phyloP scores from a whole-genome alignment of 2,329 filamentous ascomycete genomes.

The Acephala macrosclerotiorum region DNA sequence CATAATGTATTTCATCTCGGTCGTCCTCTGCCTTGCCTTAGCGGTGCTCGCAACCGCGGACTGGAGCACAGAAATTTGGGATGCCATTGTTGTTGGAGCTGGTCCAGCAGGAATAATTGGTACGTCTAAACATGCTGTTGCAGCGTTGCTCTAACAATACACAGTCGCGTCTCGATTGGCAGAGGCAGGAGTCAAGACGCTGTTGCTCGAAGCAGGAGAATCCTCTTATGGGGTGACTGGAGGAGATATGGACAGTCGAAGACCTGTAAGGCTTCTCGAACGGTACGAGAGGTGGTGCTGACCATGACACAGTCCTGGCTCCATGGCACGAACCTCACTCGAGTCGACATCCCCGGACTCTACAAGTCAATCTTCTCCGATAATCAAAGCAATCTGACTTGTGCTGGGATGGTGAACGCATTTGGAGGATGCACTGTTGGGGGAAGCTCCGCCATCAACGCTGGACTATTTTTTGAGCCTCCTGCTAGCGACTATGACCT shows the following conservation, averaged over 20 bases:
- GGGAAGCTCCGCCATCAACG: conserved; percentile 61
- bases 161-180: conserved; percentile 46
- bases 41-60: conserved; percentile 15
- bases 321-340: conserved; percentile 53
- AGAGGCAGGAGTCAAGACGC: conserved; percentile 58
- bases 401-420: conserved; percentile 50
- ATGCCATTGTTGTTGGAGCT: conserved; percentile 55
- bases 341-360: conserved; percentile 61
- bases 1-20: conserved; percentile 10
- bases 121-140: conserved; percentile 14
- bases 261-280: conserved; percentile 42
- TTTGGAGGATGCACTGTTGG: conserved; percentile 60
- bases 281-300: neutral
- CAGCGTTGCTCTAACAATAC: neutral
- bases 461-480: conserved; percentile 60
- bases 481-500: conserved; percentile 59
- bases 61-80: conserved; percentile 35
- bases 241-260: conserved; percentile 48
- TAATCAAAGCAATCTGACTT: conserved; percentile 49
- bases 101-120: conserved; percentile 59
- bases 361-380: conserved; percentile 57
- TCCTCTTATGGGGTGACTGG: conserved; percentile 57
- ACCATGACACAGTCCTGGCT: conserved; percentile 50
- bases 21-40: neutral
- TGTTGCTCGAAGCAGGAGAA: conserved; percentile 60